Evolutionary conservation across 257 asterid genomes (phyloP).

Genomic region (Plantago ovata): DNA sequence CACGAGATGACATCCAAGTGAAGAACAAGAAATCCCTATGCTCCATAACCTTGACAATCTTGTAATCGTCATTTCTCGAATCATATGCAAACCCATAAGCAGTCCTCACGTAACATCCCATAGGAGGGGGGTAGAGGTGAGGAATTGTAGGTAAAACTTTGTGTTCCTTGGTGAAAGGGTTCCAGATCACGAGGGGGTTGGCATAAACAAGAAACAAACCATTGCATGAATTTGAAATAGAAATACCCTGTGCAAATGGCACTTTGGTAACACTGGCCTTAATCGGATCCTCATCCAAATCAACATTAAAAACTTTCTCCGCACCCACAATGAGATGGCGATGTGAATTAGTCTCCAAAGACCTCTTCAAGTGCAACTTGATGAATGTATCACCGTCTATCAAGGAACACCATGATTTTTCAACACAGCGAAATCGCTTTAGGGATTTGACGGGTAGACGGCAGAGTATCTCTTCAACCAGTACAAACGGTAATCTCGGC

Average conservation of each 20-base stretch:
- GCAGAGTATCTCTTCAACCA: conserved; percentile 2
- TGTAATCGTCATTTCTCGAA: conserved; percentile 7
- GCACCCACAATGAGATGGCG: neutral
- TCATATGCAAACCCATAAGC: conserved; percentile 3
- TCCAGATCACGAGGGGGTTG: neutral
- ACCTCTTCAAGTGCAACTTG: neutral
- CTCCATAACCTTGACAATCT: conserved; percentile 5
- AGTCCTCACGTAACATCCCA: neutral
- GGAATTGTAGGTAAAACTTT: too few relatives aligned
- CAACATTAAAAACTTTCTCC: neutral
- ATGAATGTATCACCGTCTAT: neutral
- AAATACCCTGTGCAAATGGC: neutral
- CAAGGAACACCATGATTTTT: neutral
- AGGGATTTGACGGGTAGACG: conserved; percentile 8
- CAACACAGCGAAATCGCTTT: conserved; percentile 5
- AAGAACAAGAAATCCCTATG: neutral
- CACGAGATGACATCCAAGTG: neutral
- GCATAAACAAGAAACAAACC: conserved; percentile 3
- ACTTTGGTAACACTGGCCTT: neutral
- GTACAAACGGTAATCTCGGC: neutral
- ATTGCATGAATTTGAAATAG: neutral
- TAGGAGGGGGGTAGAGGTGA: neutral
- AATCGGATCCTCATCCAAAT: neutral
- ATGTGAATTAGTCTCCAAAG: neutral
- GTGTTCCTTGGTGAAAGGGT: neutral